phyloP scores from a whole-genome alignment of 140 eudicot genomes.

The Bidens hawaiensis region DNA sequence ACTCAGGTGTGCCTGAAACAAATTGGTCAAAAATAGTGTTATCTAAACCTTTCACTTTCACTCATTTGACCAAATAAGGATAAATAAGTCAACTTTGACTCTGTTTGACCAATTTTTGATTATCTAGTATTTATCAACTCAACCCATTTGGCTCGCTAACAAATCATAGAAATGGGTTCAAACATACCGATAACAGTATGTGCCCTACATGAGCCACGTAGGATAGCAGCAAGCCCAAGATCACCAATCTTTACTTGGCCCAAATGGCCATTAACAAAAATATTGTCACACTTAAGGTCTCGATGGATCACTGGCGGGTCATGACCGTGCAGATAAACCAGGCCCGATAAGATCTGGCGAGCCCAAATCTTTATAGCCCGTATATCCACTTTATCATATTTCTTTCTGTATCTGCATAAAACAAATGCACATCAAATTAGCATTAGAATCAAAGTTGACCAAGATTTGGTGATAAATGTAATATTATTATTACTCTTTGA shows the following conservation, averaged over 20 bases:
- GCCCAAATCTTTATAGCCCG: slow-evolving; percentile 85
- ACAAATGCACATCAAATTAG: not conserved
- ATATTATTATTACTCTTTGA: slow-evolving; percentile 51
- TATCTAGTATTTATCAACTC: not conserved
- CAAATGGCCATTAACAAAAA: slow-evolving; percentile 83
- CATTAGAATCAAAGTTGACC: not conserved
- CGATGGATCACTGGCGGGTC: slow-evolving; percentile 96
- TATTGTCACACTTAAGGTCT: slow-evolving; percentile 85
- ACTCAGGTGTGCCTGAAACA: slow-evolving; percentile 78
- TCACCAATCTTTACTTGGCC: slow-evolving; percentile 97
- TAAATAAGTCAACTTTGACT: not conserved
- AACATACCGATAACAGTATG: slow-evolving; percentile 55
- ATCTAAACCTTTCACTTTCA: not conserved
- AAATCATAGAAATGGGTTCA: not conserved
- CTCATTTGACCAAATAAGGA: not conserved
- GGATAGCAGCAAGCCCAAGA: slow-evolving; percentile 87
- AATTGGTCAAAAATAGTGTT: not conserved
- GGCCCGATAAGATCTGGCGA: slow-evolving; percentile 67
- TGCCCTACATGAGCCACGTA: slow-evolving; percentile 64
- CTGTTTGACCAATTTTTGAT: not conserved
- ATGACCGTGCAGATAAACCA: slow-evolving; percentile 70
- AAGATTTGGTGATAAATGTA: not conserved
- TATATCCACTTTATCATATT: slow-evolving; percentile 57
- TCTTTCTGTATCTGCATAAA: slow-evolving; percentile 55
- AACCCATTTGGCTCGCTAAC: not conserved